Evolutionary conservation across 2,329 filamentous ascomycete species (phyloP).

Genomic region (Tympanopsis confertula): DNA sequence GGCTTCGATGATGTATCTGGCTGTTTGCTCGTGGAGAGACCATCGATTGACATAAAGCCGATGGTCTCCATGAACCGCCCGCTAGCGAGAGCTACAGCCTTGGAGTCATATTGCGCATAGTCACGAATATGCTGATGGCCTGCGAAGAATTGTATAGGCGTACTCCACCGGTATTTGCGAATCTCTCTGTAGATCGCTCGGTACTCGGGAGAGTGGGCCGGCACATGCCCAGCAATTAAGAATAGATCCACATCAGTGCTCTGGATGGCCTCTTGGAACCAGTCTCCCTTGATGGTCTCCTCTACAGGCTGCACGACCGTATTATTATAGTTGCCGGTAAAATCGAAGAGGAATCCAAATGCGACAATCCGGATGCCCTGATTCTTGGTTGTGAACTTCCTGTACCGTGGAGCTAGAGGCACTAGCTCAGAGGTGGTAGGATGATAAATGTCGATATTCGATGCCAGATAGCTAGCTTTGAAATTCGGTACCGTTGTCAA

Average conservation of each 20-base stretch:
- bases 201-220: slow-evolving; percentile 70
- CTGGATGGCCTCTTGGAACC: slow-evolving; percentile 80
- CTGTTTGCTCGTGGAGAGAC: slow-evolving; percentile 29
- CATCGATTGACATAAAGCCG: slow-evolving; percentile 80
- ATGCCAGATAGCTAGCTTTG: slow-evolving; percentile 70
- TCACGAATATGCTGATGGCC: slow-evolving; percentile 86
- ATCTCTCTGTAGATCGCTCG: slow-evolving; percentile 68
- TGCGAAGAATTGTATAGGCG: slow-evolving; percentile 82
- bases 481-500: slow-evolving; percentile 74
- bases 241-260: slow-evolving; percentile 73
- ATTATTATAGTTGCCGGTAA: slow-evolving; percentile 82
- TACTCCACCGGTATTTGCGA: slow-evolving; percentile 64
- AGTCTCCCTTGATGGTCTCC: slow-evolving; percentile 68
- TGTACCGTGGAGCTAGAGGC: slow-evolving; percentile 71
- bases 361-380: slow-evolving; percentile 73
- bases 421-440: slow-evolving; percentile 58
- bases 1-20: slow-evolving; percentile 23
- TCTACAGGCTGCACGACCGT: slow-evolving; percentile 72
- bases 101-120: slow-evolving; percentile 66
- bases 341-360: slow-evolving; percentile 93
- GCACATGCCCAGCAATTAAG: slow-evolving; percentile 75
- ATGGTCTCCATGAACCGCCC: slow-evolving; percentile 92
- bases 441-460: slow-evolving; percentile 81
- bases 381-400: slow-evolving; percentile 85
- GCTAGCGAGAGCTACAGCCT: slow-evolving; percentile 69